phyloP scores from a whole-genome alignment of 2,329 filamentous ascomycete species.

The Ceratocystis diversiconidia region DNA sequence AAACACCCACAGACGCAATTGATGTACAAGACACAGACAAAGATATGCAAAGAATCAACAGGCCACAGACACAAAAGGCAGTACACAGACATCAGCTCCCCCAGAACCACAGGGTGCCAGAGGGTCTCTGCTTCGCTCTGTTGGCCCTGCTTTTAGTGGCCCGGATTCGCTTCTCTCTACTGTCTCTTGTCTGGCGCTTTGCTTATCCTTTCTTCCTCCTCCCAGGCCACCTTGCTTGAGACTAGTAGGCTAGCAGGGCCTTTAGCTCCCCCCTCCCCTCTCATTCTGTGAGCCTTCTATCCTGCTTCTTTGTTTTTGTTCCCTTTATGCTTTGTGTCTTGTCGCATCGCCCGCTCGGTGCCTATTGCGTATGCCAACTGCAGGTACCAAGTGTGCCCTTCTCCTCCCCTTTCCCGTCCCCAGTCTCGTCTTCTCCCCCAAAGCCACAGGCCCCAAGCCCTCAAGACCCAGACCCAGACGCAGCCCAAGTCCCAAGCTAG shows the following conservation, averaged over 20 bases:
- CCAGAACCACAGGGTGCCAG: not conserved
- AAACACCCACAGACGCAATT: not conserved
- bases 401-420: not conserved
- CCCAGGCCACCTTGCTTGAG: not conserved
- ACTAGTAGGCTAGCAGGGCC: too few species aligned
- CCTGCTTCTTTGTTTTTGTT: not conserved
- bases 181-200: not conserved
- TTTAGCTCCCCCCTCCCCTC: too few species aligned
- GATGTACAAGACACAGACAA: slow-evolving; percentile 4
- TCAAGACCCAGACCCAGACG: too few species aligned
- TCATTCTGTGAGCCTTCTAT: not conserved
- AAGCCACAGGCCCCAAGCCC: too few species aligned
- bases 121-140: not conserved
- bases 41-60: slow-evolving; percentile 1
- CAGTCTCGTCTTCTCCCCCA: too few species aligned
- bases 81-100: slow-evolving; percentile 3
- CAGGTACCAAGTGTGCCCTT: not conserved
- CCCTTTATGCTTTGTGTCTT: not conserved
- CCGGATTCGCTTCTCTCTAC: not conserved
- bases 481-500: not conserved
- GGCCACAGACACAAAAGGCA: not conserved
- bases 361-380: slow-evolving; percentile 4
- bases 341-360: slow-evolving; percentile 1
- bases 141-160: not conserved
- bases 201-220: not conserved